Base-by-base conservation (phyloP, 345 rosid genomes). In the Citrus cavaleriei region DNA sequence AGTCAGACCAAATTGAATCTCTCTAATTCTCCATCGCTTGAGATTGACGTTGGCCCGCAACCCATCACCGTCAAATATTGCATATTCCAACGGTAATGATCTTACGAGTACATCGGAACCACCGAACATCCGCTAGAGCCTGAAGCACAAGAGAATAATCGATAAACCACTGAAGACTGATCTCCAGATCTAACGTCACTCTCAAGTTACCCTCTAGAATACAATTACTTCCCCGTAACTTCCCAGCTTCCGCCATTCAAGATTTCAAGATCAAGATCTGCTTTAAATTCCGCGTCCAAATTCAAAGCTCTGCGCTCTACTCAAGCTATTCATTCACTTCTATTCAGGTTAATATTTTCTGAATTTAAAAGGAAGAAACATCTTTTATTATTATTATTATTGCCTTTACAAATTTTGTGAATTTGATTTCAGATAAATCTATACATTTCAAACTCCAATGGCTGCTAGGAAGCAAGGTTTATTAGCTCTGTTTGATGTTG, bases 401-500 rank as follows among this genome's bases (percentile, higher is more conserved):
- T 12, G 1, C 51, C 14, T 51, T 54, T 54, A 18, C 2, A 19
- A 18, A 54, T 55, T 21, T 18, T 25, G 57, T 60, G 38, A 46
- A 65, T 54, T 66, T 49, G 63, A 32, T 7, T 32, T 42, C 64
- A 76, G 72, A 65, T 24, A 16, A 46, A 54, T 54, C 21, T 8
- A 14, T 32, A 42, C 22, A 46, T 8, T 18, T 19, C 25, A 24
- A 28, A 71, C 38, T 80, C 28, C 73, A 86, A 83, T 84, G 86
- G 86, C 89, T 1, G 60, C 69, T 49, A 84, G 81, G 62, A 93
- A 88, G 62, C 88, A 97, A 59, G 97, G 99, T 78, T 80, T 93
- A 72, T 92, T 96, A 72, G 98, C 98, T 77, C 80, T 96, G 75
- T 96, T 96, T 76, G 99, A 96, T 85, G 98, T 96, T 62, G 99